Evolutionary conservation across 169 alveolate genomes (phyloP).

Genomic region (Plasmodium fragile): DNA sequence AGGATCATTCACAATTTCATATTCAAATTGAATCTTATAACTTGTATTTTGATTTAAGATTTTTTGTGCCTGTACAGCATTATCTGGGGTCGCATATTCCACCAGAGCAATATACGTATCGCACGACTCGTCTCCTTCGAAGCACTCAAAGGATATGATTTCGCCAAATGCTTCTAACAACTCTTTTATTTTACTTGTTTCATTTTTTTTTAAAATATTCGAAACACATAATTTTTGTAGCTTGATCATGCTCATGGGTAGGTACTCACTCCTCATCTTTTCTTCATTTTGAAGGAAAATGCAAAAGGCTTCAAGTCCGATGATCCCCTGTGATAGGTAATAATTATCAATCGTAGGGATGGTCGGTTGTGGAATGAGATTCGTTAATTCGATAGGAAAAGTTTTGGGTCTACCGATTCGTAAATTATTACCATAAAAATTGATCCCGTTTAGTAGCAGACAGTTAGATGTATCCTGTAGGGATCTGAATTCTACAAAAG

Average conservation of each 20-base stretch:
- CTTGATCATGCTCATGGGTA: conserved; percentile 77
- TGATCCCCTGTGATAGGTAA: conserved; percentile 63
- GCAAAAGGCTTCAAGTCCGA: conserved; percentile 55
- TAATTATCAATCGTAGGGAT: conserved; percentile 40
- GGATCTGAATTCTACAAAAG: conserved; percentile 95
- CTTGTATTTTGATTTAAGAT: conserved; percentile 82
- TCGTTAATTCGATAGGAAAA: conserved; percentile 74
- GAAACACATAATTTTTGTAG: conserved; percentile 58
- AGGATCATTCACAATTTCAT: conserved; percentile 79
- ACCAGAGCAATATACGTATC: conserved; percentile 75
- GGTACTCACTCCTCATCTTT: conserved; percentile 74
- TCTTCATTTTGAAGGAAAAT: conserved; percentile 47
- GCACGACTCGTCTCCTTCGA: conserved; percentile 40
- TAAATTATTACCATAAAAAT: conserved; percentile 75
- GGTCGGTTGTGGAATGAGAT: conserved; percentile 79
- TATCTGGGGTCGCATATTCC: conserved; percentile 78
- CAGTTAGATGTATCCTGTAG: conserved; percentile 93
- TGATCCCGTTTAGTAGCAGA: conserved; percentile 82
- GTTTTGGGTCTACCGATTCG: conserved; percentile 86
- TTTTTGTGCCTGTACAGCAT: conserved; percentile 81
- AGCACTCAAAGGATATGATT: conserved; percentile 15
- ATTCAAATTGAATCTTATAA: conserved; percentile 78
- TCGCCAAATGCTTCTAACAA: conserved; percentile 63
- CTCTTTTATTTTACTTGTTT: conserved; percentile 36
- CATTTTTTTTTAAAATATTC: conserved; percentile 33